Base-by-base conservation (phyloP, 148 eudicot species). In the Euryodendron excelsum region DNA sequence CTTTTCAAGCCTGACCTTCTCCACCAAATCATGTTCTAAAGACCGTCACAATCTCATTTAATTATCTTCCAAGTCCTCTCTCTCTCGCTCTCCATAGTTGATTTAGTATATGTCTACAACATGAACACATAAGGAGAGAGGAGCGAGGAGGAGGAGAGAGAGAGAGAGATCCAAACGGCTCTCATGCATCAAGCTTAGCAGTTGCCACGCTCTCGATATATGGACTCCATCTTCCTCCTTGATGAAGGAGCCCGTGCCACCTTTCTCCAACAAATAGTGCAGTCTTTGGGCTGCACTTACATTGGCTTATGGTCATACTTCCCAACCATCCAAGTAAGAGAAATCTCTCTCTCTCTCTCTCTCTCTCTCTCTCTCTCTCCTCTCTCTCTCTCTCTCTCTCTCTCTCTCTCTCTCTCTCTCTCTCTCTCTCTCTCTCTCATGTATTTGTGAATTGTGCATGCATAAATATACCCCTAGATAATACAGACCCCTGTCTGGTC, bases 301-400 rank as follows among this genome's bases (percentile, higher is more conserved):
- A 86, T 91, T 83, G 91, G 92, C 83, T 91, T 96, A 8, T 93
- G 99, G 99, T 80, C 77, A 17, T 88, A 83, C 79, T 62, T 83
- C 90, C 59, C 84, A 72, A 12, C 76, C 77, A 53, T 76, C 86
- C 56, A 82, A 83, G 86, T 84, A 79, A 31, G 4, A 14, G 36
- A n/a, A n/a, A n/a, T n/a, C n/a, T n/a, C n/a, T n/a, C n/a, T n/a
- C n/a, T n/a, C n/a, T n/a, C n/a, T n/a, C n/a, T n/a, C n/a, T n/a
- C n/a, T n/a, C n/a, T n/a, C n/a, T n/a, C n/a, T n/a, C n/a, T n/a
- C n/a, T n/a, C n/a, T n/a, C n/a, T n/a, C n/a, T n/a, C n/a, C n/a
- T n/a, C n/a, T n/a, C n/a, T n/a, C n/a, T n/a, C n/a, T n/a, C n/a
- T n/a, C n/a, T n/a, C 58, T 45, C 78, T 21, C 73, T 28, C 28